Base-by-base conservation (phyloP, 805 yeast genomes). In the Middelhovenomyces tepae region DNA sequence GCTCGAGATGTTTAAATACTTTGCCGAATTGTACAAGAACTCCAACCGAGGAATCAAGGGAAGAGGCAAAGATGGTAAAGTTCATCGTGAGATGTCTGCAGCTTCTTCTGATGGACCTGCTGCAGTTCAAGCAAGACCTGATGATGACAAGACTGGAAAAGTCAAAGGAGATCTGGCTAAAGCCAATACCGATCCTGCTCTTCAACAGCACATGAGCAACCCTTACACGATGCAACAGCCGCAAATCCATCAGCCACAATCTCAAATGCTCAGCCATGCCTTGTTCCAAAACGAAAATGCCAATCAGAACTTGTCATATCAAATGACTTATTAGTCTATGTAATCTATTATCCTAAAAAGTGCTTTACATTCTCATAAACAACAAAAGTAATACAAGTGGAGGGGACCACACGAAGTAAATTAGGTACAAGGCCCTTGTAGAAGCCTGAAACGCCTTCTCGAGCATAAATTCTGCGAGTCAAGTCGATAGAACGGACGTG, bases 1-100 rank as follows among this genome's bases (percentile, higher is more conserved):
- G 48, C 64, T 73, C 39, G 79, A 76, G 24, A 50, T 85, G 45
- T 65, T 87, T 47, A 69, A 73, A 20, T 87, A 89, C 57, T 84
- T 87, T 57, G 76, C 86, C 27, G 71, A 74, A 24, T 65, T 87
- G 37, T 87, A 89, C 60, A 84, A 84, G 56, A 85, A 87, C 54
- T 73, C 91, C 28, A 87, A 87, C 51, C 74, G 84, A 49, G 96
- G 96, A 13, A 87, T 87, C 40, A 76, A 83, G 46, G 96, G 96
- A 17, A 71, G 96, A 38, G 96, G 96, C 4, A 82, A 74, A 47
- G 64, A 63, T 17, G 51, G 50, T 7, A 43, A 45, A n/a, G n/a
- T n/a, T n/a, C n/a, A n/a, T n/a, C n/a, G n/a, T n/a, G n/a, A n/a
- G n/a, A n/a, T n/a, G n/a, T n/a, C n/a, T n/a, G n/a, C n/a, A n/a